Conservation (phyloP, 768 basidiomycete genomes). For the Lactarius trivialis region DNA sequence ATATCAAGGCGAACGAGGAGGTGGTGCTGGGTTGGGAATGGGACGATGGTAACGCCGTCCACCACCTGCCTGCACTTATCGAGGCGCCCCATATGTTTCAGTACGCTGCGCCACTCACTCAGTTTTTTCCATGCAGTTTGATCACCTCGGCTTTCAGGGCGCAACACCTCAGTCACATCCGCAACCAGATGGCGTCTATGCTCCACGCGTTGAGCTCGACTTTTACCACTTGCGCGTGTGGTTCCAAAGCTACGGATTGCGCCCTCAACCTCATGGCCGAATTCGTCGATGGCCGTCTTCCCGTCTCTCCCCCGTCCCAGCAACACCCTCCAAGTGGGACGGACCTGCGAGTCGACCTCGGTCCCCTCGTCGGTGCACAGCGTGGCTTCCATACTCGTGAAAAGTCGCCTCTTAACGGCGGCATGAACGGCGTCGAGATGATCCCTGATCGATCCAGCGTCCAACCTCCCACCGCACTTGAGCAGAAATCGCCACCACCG, state of each 20-base stretch:
- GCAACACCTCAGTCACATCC: constrained; percentile 45
- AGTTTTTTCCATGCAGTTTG: background rate
- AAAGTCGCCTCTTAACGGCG: constrained; percentile 48
- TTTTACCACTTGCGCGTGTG: constrained; percentile 72
- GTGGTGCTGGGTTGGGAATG: constrained; percentile 93
- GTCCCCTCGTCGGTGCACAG: constrained; percentile 54
- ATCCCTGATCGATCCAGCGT: constrained; percentile 27
- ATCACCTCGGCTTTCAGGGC: constrained; percentile 31
- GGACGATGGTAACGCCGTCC: constrained; percentile 88
- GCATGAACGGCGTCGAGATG: constrained; percentile 60
- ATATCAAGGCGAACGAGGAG: constrained; percentile 75
- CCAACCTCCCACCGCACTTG: constrained; percentile 1
- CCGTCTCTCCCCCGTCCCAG: constrained; percentile 25
- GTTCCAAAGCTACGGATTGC: constrained; percentile 54
- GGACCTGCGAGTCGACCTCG: constrained; percentile 39
- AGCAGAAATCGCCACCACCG: background rate
- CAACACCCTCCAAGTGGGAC: no score
- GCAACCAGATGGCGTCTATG: constrained; percentile 61
- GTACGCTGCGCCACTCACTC: constrained; percentile 36
- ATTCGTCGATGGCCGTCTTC: constrained; percentile 46
- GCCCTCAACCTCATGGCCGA: constrained; percentile 56
- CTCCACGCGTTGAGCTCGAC: constrained; percentile 63
- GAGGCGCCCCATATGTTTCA: constrained; percentile 49
- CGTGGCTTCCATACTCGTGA: constrained; percentile 61
- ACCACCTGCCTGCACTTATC: constrained; percentile 64